A percentile compares a stretch with the other conserved stretches of the same genome.
phyloP scores from a whole-genome alignment of 495 filamentous ascomycete genomes.

The Penicillium canescens region DNA sequence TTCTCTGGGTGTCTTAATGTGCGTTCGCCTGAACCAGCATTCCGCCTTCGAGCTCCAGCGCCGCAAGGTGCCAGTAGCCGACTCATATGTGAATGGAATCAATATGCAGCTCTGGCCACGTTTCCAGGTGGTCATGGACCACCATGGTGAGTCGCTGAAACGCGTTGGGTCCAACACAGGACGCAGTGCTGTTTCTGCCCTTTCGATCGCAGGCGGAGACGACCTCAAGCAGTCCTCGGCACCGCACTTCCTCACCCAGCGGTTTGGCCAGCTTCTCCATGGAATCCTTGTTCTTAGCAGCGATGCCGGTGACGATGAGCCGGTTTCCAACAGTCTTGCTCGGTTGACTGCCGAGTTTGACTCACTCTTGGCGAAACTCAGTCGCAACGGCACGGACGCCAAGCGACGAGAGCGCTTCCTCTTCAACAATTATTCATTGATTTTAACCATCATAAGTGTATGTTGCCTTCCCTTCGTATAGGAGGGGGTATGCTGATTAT shows the following conservation, averaged over 20 bases:
- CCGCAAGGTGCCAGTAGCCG: constrained; percentile 82
- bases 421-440: constrained; percentile 90
- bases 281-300: constrained; percentile 78
- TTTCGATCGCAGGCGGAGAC: constrained; percentile 58
- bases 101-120: constrained; percentile 96
- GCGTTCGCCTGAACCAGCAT: constrained; percentile 91
- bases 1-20: constrained; percentile 81
- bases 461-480: constrained; percentile 10
- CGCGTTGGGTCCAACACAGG: constrained; percentile 53
- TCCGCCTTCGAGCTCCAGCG: constrained; percentile 91
- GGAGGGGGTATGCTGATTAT: constrained; percentile 19
- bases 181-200: constrained; percentile 51
- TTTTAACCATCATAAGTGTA: constrained; percentile 84
- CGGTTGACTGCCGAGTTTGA: constrained; percentile 79
- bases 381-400: constrained; percentile 67
- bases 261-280: constrained; percentile 87
- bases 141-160: constrained; percentile 84
- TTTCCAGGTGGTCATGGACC: constrained; percentile 89
- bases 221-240: constrained; percentile 73
- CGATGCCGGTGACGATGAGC: constrained; percentile 91
- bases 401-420: constrained; percentile 85
- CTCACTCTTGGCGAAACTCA: constrained; percentile 67
- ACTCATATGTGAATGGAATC: constrained; percentile 90
- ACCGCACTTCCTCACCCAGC: constrained; percentile 87
- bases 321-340: constrained; percentile 75